These are phyloP conservation scores for Fusarium sp. DNA, from an alignment of 2,329 filamentous ascomycete species.

Conservation along the genomic window DNA sequence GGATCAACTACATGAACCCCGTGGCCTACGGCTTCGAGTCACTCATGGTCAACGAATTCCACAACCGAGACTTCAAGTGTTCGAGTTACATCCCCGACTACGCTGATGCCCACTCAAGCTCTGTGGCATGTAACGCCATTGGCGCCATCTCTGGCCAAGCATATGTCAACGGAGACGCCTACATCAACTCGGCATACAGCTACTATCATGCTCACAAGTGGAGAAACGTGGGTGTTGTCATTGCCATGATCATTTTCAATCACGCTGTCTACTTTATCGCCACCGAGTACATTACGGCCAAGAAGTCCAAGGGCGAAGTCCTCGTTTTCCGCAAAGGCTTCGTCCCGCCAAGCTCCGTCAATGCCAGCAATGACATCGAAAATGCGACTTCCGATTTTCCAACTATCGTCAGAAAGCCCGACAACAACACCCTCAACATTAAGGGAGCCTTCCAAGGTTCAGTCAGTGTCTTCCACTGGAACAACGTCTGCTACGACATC, in stretches of 20 bases:
- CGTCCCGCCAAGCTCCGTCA: conserved; percentile 15
- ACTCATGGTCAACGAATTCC: conserved; percentile 75
- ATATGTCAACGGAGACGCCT: conserved; percentile 59
- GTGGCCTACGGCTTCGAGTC: conserved; percentile 74
- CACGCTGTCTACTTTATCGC: conserved; percentile 59
- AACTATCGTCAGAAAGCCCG: neutral
- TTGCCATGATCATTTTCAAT: conserved; percentile 61
- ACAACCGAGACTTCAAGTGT: conserved; percentile 34
- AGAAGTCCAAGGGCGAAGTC: conserved; percentile 69
- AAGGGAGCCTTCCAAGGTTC: conserved; percentile 1
- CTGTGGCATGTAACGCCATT: conserved; percentile 7
- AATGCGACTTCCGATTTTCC: neutral
- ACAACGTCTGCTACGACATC: conserved; percentile 78
- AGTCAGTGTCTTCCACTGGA: conserved; percentile 71
- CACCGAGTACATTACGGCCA: conserved; percentile 58
- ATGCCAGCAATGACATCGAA: conserved; percentile 15
- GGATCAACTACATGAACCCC: conserved; percentile 75
- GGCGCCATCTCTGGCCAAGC: conserved; percentile 59
- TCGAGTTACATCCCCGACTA: conserved; percentile 17
- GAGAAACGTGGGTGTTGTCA: conserved; percentile 66
- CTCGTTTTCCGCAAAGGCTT: conserved; percentile 65
- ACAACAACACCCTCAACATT: neutral
- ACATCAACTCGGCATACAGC: conserved; percentile 58
- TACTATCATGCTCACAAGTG: conserved; percentile 61
- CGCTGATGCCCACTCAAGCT: neutral